Conservation (phyloP, 2,329 filamentous ascomycete genomes). For the Beauveria pseudobassiana region DNA sequence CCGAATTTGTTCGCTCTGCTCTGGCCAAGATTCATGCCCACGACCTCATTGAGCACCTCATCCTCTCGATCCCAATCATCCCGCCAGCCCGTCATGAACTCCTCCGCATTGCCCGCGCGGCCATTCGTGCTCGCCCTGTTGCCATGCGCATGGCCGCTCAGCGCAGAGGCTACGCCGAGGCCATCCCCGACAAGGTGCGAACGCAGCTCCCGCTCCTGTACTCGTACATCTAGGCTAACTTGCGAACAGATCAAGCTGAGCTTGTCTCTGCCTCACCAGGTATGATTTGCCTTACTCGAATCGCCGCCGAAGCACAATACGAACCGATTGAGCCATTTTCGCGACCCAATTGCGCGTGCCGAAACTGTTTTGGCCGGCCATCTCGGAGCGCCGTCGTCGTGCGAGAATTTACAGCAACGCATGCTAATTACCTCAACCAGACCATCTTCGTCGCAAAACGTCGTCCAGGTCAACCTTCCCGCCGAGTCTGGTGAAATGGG, state of each 20-base stretch:
- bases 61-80: conserved; percentile 42
- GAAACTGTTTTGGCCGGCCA: conserved; percentile 11
- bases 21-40: conserved; percentile 40
- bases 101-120: conserved; percentile 86
- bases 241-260: conserved; percentile 79
- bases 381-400: neutral
- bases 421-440: conserved; percentile 53
- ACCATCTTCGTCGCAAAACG: conserved; percentile 60
- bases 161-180: conserved; percentile 87
- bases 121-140: conserved; percentile 74
- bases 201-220: conserved; percentile 17
- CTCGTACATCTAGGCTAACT: conserved; percentile 18
- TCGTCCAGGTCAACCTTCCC: conserved; percentile 96
- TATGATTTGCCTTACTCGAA: conserved; percentile 43
- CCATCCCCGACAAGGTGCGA: conserved; percentile 68
- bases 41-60: conserved; percentile 35
- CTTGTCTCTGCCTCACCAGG: conserved; percentile 95
- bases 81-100: conserved; percentile 66
- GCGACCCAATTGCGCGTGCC: conserved; percentile 21
- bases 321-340: conserved; percentile 15
- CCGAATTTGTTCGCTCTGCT: conserved; percentile 33
- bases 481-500: conserved; percentile 99
- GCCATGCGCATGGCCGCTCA: conserved; percentile 68
- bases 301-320: neutral
- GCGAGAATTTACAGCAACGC: conserved; percentile 11